Percentiles rank a stretch among this genome's conserved stretches.
phyloP scores from a whole-genome alignment of 2,329 filamentous ascomycete genomes.

The Parastagonospora nodorum region DNA sequence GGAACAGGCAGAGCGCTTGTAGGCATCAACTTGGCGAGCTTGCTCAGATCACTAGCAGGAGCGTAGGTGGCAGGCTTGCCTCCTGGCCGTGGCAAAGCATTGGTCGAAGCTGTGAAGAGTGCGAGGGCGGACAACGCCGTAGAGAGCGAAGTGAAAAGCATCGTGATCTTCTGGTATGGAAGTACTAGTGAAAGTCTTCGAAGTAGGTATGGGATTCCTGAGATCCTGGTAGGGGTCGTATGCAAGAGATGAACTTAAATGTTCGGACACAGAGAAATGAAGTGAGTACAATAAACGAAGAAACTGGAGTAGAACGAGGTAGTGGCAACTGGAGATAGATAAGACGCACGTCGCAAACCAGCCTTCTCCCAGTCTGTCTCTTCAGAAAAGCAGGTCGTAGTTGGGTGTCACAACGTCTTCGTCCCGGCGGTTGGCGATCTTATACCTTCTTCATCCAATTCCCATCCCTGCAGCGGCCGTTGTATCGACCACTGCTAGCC shows the following conservation, averaged over 20 bases:
- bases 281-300: not conserved
- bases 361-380: slow-evolving; percentile 1
- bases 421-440: slow-evolving; percentile 28
- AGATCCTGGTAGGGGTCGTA: too few species aligned
- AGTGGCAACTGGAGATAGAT: not conserved
- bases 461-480: slow-evolving; percentile 29
- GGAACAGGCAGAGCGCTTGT: slow-evolving; percentile 36
- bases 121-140: slow-evolving; percentile 26
- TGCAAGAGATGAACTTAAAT: too few species aligned
- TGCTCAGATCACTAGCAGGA: slow-evolving; percentile 27
- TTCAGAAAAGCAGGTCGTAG: slow-evolving; percentile 12
- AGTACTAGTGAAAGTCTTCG: too few species aligned
- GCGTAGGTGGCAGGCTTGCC: slow-evolving; percentile 13
- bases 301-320: not conserved
- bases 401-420: slow-evolving; percentile 21
- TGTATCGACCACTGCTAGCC: slow-evolving; percentile 32
- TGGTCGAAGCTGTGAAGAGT: slow-evolving; percentile 21
- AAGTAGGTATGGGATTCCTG: too few species aligned
- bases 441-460: slow-evolving; percentile 30
- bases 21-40: slow-evolving; percentile 33
- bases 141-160: slow-evolving; percentile 36
- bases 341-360: not conserved
- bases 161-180: slow-evolving; percentile 15
- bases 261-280: not conserved
- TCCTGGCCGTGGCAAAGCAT: slow-evolving; percentile 18